Percentiles rank a stretch among this genome's conserved stretches.
phyloP scores from a whole-genome alignment of 2,329 filamentous ascomycete genomes.

The Aspergillus sp. region DNA sequence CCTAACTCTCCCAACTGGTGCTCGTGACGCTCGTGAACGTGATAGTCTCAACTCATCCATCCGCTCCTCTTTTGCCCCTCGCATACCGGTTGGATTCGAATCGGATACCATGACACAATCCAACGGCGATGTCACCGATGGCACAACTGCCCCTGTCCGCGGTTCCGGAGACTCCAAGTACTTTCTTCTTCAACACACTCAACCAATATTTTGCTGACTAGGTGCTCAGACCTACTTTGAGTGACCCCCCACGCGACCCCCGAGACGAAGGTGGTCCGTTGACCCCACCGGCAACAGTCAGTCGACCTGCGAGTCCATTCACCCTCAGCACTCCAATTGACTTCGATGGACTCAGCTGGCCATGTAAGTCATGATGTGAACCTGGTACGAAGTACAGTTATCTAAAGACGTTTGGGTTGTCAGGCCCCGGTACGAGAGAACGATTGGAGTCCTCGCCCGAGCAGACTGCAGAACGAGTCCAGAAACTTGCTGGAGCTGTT shows the following conservation, averaged over 20 bases:
- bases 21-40: conserved; percentile 51
- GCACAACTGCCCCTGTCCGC: conserved; percentile 7
- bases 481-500: conserved; percentile 60
- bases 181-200: neutral
- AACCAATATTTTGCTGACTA: neutral
- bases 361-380: conserved; percentile 34
- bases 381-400: conserved; percentile 8
- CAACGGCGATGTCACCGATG: conserved; percentile 12
- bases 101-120: conserved; percentile 12
- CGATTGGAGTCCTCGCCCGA: conserved; percentile 55
- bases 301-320: conserved; percentile 47
- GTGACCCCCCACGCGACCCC: conserved; percentile 49
- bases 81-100: conserved; percentile 27
- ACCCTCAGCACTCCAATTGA: conserved; percentile 47
- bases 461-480: conserved; percentile 52
- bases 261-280: conserved; percentile 47
- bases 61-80: conserved; percentile 49
- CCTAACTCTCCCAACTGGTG: conserved; percentile 44
- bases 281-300: conserved; percentile 49
- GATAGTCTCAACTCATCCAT: conserved; percentile 57
- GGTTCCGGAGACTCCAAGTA: conserved; percentile 22
- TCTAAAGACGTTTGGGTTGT: neutral
- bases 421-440: conserved; percentile 44
- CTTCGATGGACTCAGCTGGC: conserved; percentile 50
- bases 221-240: conserved; percentile 26